A percentile compares a stretch with the other conserved stretches of the same genome.
These are phyloP conservation scores for Botrytis medusae DNA, from an alignment of 2,329 filamentous ascomycete species.

Conservation along the genomic window DNA sequence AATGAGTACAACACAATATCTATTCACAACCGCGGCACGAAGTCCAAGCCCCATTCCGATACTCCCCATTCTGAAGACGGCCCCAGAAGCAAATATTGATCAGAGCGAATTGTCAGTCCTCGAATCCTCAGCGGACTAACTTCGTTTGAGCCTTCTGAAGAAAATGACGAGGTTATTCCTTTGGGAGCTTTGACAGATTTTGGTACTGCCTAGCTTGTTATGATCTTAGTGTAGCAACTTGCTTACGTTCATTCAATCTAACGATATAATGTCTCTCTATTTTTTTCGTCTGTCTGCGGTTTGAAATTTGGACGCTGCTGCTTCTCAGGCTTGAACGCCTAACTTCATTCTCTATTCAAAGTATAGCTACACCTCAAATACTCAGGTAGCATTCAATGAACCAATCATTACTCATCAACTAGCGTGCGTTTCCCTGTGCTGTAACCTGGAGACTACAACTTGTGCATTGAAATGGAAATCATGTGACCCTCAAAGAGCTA, in stretches of 20 bases:
- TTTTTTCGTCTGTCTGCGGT: background rate
- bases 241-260: background rate
- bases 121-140: rapidly evolving
- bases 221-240: background rate
- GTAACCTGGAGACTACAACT: background rate
- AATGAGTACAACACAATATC: background rate
- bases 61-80: background rate
- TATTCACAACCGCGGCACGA: background rate
- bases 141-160: background rate
- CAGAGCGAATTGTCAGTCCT: background rate
- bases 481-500: background rate
- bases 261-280: background rate
- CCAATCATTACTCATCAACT: background rate
- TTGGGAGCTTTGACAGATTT: background rate
- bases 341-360: background rate
- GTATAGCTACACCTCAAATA: background rate
- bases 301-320: background rate
- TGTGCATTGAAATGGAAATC: background rate
- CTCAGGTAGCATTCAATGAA: background rate
- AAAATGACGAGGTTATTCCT: background rate
- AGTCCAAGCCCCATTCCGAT: background rate
- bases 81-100: background rate
- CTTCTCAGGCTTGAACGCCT: background rate
- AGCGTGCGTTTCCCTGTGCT: background rate
- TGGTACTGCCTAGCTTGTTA: background rate